Conservation (phyloP, 148 eudicot species). For the Arbutus unedo region DNA sequence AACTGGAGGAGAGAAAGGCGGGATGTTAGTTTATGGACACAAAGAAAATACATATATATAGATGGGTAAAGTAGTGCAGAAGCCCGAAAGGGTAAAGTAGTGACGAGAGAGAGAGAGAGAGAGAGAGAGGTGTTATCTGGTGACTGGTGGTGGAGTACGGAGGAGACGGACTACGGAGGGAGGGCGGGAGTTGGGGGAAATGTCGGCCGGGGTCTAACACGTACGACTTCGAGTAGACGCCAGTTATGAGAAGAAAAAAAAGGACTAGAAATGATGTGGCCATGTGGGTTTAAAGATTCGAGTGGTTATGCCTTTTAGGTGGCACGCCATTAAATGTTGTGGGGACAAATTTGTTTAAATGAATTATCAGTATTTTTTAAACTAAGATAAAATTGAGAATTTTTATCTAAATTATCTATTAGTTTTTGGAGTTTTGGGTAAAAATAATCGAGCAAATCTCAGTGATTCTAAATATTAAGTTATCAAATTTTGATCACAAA, state of each 20-base stretch:
- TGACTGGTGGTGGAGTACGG: neutral
- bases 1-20: neutral
- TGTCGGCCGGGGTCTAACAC: slow-evolving; percentile 12
- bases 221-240: neutral
- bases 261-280: too few relatives aligned
- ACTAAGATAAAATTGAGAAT: too few relatives aligned
- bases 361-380: too few relatives aligned
- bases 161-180: neutral
- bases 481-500: too few relatives aligned
- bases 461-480: too few relatives aligned
- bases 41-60: neutral
- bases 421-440: too few relatives aligned
- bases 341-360: too few relatives aligned
- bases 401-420: too few relatives aligned
- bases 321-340: too few relatives aligned
- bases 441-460: too few relatives aligned
- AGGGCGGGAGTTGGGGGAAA: neutral
- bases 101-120: neutral
- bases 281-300: too few relatives aligned
- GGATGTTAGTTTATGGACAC: neutral
- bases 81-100: slow-evolving; percentile 6
- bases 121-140: slow-evolving; percentile 1
- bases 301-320: too few relatives aligned
- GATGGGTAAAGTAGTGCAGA: neutral
- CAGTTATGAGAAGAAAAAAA: neutral